Evolutionary conservation across 2,329 filamentous ascomycete species (phyloP).

Genomic region (Esteya vermicola): DNA sequence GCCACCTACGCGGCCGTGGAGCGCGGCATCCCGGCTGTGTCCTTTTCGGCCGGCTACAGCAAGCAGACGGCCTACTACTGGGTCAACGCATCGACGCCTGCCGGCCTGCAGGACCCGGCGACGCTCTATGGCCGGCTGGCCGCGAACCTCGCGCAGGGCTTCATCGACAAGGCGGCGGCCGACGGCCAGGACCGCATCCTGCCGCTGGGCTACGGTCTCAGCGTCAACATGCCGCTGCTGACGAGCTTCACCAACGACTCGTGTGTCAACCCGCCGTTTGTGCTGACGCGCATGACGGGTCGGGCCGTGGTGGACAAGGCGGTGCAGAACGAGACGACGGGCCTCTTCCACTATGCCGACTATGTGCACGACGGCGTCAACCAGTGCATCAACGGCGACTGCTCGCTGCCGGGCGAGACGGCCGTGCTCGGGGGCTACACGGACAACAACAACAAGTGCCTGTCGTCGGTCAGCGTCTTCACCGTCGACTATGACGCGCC

Average conservation of each 20-base stretch:
- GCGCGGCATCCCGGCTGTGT: conserved; percentile 34
- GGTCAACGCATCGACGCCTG: conserved; percentile 16
- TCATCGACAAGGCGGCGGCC: conserved; percentile 10
- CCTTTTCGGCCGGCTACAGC: conserved; percentile 28
- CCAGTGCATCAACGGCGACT: conserved; percentile 9
- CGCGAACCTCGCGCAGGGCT: conserved; percentile 9
- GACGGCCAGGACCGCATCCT: conserved; percentile 8
- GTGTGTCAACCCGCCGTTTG: conserved; percentile 13
- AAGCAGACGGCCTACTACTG: conserved; percentile 26
- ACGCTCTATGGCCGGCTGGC: conserved; percentile 10
- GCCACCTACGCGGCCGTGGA: conserved; percentile 35
- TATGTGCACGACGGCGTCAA: conserved; percentile 2
- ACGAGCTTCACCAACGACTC: conserved; percentile 6
- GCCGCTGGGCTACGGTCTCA: conserved; percentile 13
- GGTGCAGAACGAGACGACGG: conserved; percentile 8
- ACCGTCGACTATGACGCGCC: conserved; percentile 10
- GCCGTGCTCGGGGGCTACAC: conserved; percentile 2
- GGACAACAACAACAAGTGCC: conserved; percentile 7
- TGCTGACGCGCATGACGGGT: conserved; percentile 8
- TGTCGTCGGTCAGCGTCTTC: conserved; percentile 11
- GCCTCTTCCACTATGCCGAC: conserved; percentile 8
- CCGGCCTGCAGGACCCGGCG: conserved; percentile 11
- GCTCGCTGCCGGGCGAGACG: conserved; percentile 7
- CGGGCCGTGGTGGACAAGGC: conserved; percentile 6
- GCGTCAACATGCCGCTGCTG: conserved; percentile 13